These are phyloP conservation scores for Fagus sylvatica DNA, from an alignment of 306 rosid genomes.

Conservation along the genomic window DNA sequence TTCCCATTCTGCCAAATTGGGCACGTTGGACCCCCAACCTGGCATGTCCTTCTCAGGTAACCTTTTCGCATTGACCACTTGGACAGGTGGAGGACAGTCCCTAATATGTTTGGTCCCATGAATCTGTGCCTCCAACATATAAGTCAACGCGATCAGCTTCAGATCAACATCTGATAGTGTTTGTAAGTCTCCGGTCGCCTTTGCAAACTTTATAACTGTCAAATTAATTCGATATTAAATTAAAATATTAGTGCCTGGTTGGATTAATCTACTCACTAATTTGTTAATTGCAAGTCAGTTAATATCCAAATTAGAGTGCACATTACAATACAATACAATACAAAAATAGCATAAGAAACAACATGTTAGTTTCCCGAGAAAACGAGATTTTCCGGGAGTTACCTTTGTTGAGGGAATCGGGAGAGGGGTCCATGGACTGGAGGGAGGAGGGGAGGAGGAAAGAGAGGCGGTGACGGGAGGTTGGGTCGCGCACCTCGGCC, in stretches of 20 bases:
- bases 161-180: conserved; percentile 57
- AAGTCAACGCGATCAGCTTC: conserved; percentile 53
- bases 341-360: too few relatives aligned
- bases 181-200: conserved; percentile 58
- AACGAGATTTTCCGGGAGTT: neutral
- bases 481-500: conserved; percentile 57
- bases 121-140: conserved; percentile 48
- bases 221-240: too few relatives aligned
- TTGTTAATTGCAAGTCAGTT: too few relatives aligned
- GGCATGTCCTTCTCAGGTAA: conserved; percentile 92
- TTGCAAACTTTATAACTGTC: conserved; percentile 52
- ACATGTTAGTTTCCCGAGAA: neutral
- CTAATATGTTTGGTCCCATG: conserved; percentile 49
- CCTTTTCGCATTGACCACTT: conserved; percentile 63
- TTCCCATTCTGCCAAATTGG: conserved; percentile 90
- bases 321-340: too few relatives aligned
- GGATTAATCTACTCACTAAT: too few relatives aligned
- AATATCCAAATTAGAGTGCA: too few relatives aligned
- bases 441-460: conserved; percentile 45
- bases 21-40: conserved; percentile 91
- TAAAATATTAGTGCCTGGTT: too few relatives aligned
- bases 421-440: conserved; percentile 52
- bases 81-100: conserved; percentile 60
- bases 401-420: conserved; percentile 53
- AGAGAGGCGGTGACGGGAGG: conserved; percentile 58